These are phyloP conservation scores for Botrytis fragariae DNA, from an alignment of 2,329 filamentous ascomycete genomes.

Conservation along the genomic window DNA sequence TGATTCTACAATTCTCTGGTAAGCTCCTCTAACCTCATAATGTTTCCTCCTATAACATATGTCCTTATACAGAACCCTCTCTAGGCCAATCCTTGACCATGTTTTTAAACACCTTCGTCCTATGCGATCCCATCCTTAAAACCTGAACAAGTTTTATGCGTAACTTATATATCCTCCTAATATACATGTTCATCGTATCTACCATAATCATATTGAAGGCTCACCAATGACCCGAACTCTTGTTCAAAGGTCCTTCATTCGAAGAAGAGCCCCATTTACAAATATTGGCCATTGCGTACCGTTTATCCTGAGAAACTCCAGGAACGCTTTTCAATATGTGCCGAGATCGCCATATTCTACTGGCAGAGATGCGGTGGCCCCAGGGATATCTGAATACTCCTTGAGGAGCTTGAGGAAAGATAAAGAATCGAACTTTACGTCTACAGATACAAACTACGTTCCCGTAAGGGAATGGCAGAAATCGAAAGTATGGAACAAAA, in stretches of 20 bases:
- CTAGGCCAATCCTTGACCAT: not conserved
- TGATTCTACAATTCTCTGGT: not conserved
- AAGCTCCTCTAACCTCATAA: not conserved
- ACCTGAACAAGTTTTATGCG: not conserved
- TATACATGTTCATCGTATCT: not conserved
- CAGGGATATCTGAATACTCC: not conserved
- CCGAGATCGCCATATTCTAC: not conserved
- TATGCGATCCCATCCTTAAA: not conserved
- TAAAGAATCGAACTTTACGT: not conserved
- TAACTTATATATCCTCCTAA: not conserved
- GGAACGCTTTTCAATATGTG: not conserved
- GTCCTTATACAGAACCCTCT: not conserved
- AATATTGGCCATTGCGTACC: not conserved
- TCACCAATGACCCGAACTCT: not conserved
- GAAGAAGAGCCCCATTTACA: not conserved
- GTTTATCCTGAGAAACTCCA: not conserved
- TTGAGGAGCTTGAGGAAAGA: not conserved
- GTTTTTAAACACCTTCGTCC: not conserved
- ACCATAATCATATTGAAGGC: not conserved
- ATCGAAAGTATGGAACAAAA: slow-evolving; percentile 12
- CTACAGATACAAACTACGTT: not conserved
- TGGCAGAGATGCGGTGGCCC: not conserved
- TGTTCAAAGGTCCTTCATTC: not conserved
- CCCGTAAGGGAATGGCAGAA: not conserved
- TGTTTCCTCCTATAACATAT: not conserved